phyloP scores from a whole-genome alignment of 2,329 filamentous ascomycete species.

The Fusarium hostae region DNA sequence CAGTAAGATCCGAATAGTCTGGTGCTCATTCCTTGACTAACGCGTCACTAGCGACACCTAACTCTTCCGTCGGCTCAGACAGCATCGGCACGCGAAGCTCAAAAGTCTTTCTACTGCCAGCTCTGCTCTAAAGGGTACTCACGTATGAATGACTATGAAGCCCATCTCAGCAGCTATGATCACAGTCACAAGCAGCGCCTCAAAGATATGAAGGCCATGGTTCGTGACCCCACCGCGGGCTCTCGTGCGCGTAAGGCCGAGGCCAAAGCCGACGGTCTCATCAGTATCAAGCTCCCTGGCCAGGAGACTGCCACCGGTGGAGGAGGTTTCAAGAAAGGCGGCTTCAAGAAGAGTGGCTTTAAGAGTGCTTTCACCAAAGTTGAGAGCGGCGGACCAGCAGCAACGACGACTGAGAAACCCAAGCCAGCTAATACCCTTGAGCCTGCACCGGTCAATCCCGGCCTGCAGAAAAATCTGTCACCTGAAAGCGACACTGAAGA shows the following conservation, averaged over 20 bases:
- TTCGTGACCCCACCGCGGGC: conserved; percentile 74
- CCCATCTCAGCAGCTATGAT: conserved; percentile 93
- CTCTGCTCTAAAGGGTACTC: conserved; percentile 95
- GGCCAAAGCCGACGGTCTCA: conserved; percentile 74
- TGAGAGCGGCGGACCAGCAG: conserved; percentile 50
- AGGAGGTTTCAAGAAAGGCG: conserved; percentile 72
- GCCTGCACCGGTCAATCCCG: conserved; percentile 30
- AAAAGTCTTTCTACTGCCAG: conserved; percentile 84
- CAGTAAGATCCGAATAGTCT: conserved; percentile 59
- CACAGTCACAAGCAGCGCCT: conserved; percentile 93
- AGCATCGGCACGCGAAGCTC: conserved; percentile 76
- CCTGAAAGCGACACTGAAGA: conserved; percentile 74
- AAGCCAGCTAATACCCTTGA: conserved; percentile 44
- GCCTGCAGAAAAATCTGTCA: conserved; percentile 37
- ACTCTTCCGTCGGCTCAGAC: conserved; percentile 69
- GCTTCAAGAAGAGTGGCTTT: conserved; percentile 86
- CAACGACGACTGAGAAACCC: conserved; percentile 55
- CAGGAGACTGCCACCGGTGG: conserved; percentile 49
- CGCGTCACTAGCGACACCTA: conserved; percentile 61
- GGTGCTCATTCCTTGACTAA: conserved; percentile 42
- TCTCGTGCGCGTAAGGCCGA: conserved; percentile 75
- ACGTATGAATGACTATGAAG: conserved; percentile 95
- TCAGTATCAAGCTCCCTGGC: conserved; percentile 71
- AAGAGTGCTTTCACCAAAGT: conserved; percentile 77
- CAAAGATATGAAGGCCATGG: conserved; percentile 88